Evolutionary conservation across 2,329 filamentous ascomycete genomes (phyloP).

Genomic region (Pseudogymnoascus sp.): DNA sequence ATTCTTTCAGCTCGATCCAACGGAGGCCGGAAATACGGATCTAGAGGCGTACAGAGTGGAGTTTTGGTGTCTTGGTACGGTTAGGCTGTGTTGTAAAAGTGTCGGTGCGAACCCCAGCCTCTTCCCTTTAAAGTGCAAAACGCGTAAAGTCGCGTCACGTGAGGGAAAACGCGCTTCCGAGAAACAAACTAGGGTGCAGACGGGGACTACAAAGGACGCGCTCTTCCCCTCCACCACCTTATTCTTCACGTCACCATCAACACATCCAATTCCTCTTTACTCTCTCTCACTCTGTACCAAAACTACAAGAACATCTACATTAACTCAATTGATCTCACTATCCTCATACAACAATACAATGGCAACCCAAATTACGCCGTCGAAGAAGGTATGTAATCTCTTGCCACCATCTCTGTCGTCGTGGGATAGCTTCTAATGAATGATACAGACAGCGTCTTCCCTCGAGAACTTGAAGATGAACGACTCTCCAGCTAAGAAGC

Average conservation of each 20-base stretch:
- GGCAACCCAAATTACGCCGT: slow-evolving; percentile 69
- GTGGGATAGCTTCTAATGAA: slow-evolving; percentile 17
- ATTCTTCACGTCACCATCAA: slow-evolving; percentile 14
- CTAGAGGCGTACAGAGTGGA: not conserved
- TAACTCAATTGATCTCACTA: slow-evolving; percentile 17
- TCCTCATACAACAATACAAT: slow-evolving; percentile 43
- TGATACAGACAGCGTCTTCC: slow-evolving; percentile 68
- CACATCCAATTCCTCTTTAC: slow-evolving; percentile 14
- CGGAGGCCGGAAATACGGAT: not conserved
- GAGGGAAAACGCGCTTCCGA: not conserved
- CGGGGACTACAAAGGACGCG: slow-evolving; percentile 10
- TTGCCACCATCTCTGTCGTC: slow-evolving; percentile 30
- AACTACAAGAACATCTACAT: not conserved
- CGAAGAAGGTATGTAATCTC: slow-evolving; percentile 56
- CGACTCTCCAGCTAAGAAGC: slow-evolving; percentile 85
- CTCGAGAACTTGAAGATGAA: slow-evolving; percentile 84
- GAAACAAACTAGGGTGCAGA: slow-evolving; percentile 10
- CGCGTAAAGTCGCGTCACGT: slow-evolving; percentile 11
- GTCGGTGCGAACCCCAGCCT: slow-evolving; percentile 7
- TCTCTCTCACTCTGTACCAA: slow-evolving; percentile 19
- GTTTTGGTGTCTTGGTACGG: not conserved
- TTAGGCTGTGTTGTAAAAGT: slow-evolving; percentile 5
- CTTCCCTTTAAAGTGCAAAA: slow-evolving; percentile 8
- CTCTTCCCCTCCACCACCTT: slow-evolving; percentile 8
- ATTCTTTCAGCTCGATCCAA: slow-evolving; percentile 1